Evolutionary conservation across 306 rosid genomes (phyloP), one percentile per base, ranked within the genome.

Genomic region (Quercus ilex): DNA sequence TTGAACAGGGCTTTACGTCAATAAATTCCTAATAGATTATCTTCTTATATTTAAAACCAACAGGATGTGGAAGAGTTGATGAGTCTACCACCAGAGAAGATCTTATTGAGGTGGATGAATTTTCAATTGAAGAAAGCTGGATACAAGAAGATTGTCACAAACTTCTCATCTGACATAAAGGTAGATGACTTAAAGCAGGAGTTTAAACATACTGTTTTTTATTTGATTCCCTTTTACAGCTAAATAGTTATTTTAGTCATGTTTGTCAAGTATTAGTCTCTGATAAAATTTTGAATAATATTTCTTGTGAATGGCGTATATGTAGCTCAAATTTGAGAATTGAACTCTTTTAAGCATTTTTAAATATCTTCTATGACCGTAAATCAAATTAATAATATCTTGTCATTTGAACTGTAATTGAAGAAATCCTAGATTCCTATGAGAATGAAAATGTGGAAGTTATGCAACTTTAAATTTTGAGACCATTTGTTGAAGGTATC

Each of bases 1-100:
- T 30, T 6, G n/a, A 0, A 59, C 20, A 3, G 1, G 46, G 68
- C 1, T 74, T 33, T 68, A 21, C 30, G 4, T 38, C 68, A 53
- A 71, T 53, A 30, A 14, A 35, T n/a, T 55, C 3, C 73, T 79
- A 68, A 59, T 72, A 35, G 12, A 49, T 46, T 84, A 20, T 23
- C 80, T 77, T 87, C 70, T 80, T 41, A 18, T 70, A 57, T 85
- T 46, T 35, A 0, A 82, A 85, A 81, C 69, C 73, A 52, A 78
- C 86, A 95, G 99, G 99, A 95, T 62, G 92, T 95, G 88, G 98
- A 95, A 84, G 99, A 95, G 89, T 86, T 95, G 83, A 89, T 95
- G 96, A 91, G 87, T 77, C 91, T 95, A 57, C 86, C 99, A n/a
- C 99, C 99, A 33, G 99, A 95, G 85, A 95, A 93, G 86, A 90